Evolutionary conservation across 257 asterid species (phyloP), one percentile per base, ranked within the genome.

Genomic region (Solanum gandarillasii): DNA sequence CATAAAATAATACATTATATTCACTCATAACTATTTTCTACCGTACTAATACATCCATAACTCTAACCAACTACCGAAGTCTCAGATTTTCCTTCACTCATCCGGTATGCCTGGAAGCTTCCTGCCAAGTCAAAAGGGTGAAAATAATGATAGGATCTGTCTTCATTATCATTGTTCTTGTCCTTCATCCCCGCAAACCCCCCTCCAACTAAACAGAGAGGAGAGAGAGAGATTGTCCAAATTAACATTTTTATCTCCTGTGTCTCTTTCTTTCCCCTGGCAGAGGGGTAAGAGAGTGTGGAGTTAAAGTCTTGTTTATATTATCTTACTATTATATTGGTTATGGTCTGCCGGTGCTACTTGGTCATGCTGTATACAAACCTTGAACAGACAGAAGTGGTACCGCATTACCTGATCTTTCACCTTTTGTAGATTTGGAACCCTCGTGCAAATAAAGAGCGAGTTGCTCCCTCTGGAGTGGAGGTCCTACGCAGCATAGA

Each of bases 401-500:
- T 43, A 79, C 85, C 16, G 36, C 85, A 73, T 32, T 65, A 16
- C 55, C 39, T 76, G 70, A 84, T 32, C 32, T 72, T 58, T 52
- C 34, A 25, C 39, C 36, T 89, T 84, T 74, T 74, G 58, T 91
- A 96, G 99, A 94, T 91, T 48, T 96, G 99, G 99, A 93, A 92
- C 89, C 94, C 97, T 88, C 94, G 90, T 90, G 95, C 93, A 87
- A 96, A 95, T 88, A 93, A 91, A 92, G 98, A 94, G 86, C 94
- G 93, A 83, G 89, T 95, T 88, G 96, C 98, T 79, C 97, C 99
- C 86, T 96, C 99, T 76, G 98, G 96, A 39, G 95, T 95, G 92
- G 99, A 96, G 91, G 98, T 95, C 90, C 91, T 96, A 79, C 98
- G 98, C 71, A 91, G 93, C 38, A 87, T 95, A 43, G 98, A 96